phyloP scores from a whole-genome alignment of 2,329 filamentous ascomycete species.

The Phialocephala subalpina region DNA sequence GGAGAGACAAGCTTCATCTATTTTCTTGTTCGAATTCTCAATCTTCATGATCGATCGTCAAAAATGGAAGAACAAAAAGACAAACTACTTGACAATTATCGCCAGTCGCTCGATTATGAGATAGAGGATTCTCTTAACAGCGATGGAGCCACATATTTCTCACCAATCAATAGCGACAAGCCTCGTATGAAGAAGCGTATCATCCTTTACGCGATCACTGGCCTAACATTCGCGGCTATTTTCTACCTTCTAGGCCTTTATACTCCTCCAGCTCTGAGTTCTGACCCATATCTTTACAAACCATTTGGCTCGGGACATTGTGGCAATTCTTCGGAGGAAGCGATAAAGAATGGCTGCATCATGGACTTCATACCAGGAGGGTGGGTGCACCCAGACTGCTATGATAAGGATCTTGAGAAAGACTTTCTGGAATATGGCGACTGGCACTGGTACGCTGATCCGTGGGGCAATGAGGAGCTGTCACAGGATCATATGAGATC shows the following conservation, averaged over 20 bases:
- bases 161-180: background rate
- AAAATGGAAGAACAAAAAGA: conserved; percentile 3
- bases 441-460: conserved; percentile 1
- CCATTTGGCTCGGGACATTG: background rate
- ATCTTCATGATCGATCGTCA: background rate
- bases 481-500: background rate
- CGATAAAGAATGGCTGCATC: conserved; percentile 2
- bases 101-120: background rate
- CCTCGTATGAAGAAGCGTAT: background rate
- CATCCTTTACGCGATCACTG: background rate
- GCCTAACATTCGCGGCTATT: background rate
- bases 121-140: background rate
- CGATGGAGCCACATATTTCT: background rate
- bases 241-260: background rate
- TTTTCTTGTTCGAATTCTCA: background rate
- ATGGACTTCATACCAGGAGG: background rate
- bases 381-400: background rate
- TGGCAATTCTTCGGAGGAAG: conserved; percentile 1
- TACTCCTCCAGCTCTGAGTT: background rate
- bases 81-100: conserved; percentile 3
- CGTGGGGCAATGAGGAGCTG: background rate
- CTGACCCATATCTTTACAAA: conserved; percentile 2
- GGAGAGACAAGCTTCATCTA: background rate
- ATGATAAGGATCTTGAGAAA: background rate
- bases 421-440: background rate